A percentile compares a stretch with the other conserved stretches of the same genome.
Conservation (phyloP, 495 filamentous ascomycete genomes). For the Penicillium cataractarum region DNA sequence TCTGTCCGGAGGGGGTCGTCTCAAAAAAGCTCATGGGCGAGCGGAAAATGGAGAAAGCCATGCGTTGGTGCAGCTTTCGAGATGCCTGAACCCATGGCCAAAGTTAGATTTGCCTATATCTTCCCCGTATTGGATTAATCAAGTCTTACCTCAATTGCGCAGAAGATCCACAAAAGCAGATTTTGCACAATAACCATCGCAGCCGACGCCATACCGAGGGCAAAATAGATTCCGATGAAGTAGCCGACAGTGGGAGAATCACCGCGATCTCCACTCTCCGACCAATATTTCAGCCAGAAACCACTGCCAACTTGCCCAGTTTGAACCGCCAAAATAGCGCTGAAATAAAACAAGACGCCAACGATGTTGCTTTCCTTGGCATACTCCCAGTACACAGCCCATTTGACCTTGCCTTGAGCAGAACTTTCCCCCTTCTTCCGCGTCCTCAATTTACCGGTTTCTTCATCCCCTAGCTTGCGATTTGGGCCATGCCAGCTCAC, state of each 20-base stretch:
- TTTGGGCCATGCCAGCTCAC: slow-evolving; percentile 85
- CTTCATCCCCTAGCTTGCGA: slow-evolving; percentile 82
- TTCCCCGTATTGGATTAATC: too few species aligned
- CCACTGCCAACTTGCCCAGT: slow-evolving; percentile 79
- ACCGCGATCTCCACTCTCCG: slow-evolving; percentile 74
- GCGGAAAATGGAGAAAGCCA: slow-evolving; percentile 64
- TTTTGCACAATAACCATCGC: slow-evolving; percentile 87
- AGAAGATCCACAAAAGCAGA: slow-evolving; percentile 97
- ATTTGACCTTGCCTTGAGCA: slow-evolving; percentile 96
- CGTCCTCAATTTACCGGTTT: slow-evolving; percentile 74
- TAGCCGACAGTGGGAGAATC: slow-evolving; percentile 66
- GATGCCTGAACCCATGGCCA: slow-evolving; percentile 58
- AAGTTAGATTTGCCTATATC: too few species aligned
- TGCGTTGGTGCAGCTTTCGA: slow-evolving; percentile 92
- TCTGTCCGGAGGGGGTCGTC: slow-evolving; percentile 50
- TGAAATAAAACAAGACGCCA: slow-evolving; percentile 79
- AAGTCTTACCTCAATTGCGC: slow-evolving; percentile 72
- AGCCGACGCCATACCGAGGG: slow-evolving; percentile 87
- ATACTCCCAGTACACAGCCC: slow-evolving; percentile 86
- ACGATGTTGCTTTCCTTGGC: slow-evolving; percentile 88
- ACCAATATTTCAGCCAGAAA: slow-evolving; percentile 92
- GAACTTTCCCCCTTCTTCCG: slow-evolving; percentile 77
- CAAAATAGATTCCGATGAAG: slow-evolving; percentile 93
- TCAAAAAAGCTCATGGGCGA: slow-evolving; percentile 30
- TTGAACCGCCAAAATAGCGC: slow-evolving; percentile 77